Evolutionary conservation across 192 early-diverging fungal species (phyloP).

Genomic region (Mortierella hygrophila): DNA sequence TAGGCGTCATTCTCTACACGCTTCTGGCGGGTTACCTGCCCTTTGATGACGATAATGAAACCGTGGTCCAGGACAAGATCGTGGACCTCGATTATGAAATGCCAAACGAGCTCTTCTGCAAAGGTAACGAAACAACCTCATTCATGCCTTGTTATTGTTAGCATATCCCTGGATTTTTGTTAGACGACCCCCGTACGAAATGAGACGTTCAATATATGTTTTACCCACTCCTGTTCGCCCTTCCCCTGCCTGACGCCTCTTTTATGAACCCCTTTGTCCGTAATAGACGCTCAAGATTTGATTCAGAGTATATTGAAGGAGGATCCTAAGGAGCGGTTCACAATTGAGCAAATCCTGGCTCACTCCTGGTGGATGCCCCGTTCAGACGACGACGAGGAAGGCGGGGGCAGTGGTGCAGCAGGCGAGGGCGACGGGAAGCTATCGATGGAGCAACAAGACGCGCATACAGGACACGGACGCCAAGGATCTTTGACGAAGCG

Average conservation of each 20-base stretch:
- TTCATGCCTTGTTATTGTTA: background rate
- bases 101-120: conserved; percentile 68
- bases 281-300: conserved; percentile 70
- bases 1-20: conserved; percentile 94
- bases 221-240: background rate
- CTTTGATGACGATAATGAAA: conserved; percentile 87
- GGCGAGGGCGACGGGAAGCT: conserved; percentile 14
- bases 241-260: background rate
- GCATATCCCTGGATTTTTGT: background rate
- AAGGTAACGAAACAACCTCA: conserved; percentile 51
- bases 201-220: background rate
- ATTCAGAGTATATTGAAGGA: conserved; percentile 74
- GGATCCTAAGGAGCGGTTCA: conserved; percentile 73
- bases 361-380: conserved; percentile 73
- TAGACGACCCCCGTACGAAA: background rate
- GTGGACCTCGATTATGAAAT: conserved; percentile 79
- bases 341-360: conserved; percentile 72
- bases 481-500: conserved; percentile 47
- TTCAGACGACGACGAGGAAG: conserved; percentile 48
- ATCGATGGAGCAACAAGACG: conserved; percentile 43
- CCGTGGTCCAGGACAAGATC: conserved; percentile 77
- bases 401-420: conserved; percentile 1
- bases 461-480: conserved; percentile 27
- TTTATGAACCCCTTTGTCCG: background rate
- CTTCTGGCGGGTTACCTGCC: conserved; percentile 84